Percentiles rank a stretch among this genome's conserved stretches.
Conservation (phyloP, 176 grass and related monocot species). For the Puya raimondii region DNA sequence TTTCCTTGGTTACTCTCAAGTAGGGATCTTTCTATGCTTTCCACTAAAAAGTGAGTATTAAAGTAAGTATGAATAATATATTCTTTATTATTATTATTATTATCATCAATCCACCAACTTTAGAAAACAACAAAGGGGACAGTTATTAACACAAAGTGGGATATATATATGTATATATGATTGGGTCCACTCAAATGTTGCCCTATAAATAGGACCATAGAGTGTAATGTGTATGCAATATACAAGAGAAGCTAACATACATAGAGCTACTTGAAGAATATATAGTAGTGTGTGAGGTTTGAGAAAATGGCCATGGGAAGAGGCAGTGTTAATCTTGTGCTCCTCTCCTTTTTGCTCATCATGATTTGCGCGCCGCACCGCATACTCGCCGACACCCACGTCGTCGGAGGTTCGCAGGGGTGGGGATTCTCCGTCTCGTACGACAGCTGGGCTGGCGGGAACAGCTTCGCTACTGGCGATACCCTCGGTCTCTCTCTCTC, state of each 20-base stretch:
- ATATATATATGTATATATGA: no score
- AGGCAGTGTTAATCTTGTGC: conserved; percentile 17
- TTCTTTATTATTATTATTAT: no score
- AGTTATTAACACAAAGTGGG: no score
- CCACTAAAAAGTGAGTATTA: no score
- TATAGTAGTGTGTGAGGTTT: not conserved
- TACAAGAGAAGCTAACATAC: not conserved
- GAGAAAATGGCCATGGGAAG: conserved; percentile 36
- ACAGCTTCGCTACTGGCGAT: conserved; percentile 41
- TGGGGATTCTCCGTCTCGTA: conserved; percentile 66
- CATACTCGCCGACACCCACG: conserved; percentile 32
- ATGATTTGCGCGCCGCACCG: conserved; percentile 7
- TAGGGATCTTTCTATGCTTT: no score
- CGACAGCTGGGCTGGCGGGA: conserved; percentile 38
- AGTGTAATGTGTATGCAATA: not conserved
- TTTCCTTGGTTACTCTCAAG: no score
- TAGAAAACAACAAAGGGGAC: no score
- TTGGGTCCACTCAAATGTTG: no score
- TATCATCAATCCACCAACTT: no score
- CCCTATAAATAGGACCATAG: no score
- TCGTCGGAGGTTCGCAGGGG: conserved; percentile 47
- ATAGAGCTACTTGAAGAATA: not conserved
- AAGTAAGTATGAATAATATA: no score
- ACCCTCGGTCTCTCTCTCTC: conserved; percentile 30
- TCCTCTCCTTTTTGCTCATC: conserved; percentile 16